phyloP scores from a whole-genome alignment of 306 rosid species.

The Betula pendula region DNA sequence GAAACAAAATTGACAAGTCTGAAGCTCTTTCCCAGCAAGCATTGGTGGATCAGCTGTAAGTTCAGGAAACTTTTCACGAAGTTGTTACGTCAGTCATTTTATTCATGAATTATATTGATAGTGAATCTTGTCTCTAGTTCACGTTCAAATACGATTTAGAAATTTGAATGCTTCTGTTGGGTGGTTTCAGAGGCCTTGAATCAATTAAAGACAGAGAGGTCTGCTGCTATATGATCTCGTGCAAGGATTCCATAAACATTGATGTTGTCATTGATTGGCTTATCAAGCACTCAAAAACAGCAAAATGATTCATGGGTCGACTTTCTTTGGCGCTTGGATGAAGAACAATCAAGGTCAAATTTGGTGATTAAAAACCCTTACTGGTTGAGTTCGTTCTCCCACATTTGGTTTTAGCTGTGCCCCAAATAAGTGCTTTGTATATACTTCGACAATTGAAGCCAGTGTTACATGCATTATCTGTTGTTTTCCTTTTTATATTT shows the following conservation, averaged over 20 bases:
- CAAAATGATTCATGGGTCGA: slow-evolving; percentile 41
- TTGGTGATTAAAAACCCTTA: slow-evolving; percentile 9
- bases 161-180: slow-evolving; percentile 22
- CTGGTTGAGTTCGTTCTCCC: not conserved
- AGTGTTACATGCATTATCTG: slow-evolving; percentile 1
- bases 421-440: slow-evolving; percentile 7
- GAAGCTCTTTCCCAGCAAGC: slow-evolving; percentile 95
- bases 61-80: slow-evolving; percentile 14
- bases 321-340: slow-evolving; percentile 13
- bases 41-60: slow-evolving; percentile 87
- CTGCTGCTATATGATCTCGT: slow-evolving; percentile 93
- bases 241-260: slow-evolving; percentile 95
- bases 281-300: slow-evolving; percentile 87
- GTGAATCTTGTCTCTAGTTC: slow-evolving; percentile 8
- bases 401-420: not conserved
- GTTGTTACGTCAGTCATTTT: slow-evolving; percentile 12
- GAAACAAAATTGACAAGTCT: slow-evolving; percentile 90
- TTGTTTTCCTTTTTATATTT: not conserved
- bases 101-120: not conserved
- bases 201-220: slow-evolving; percentile 77
- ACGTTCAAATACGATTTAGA: slow-evolving; percentile 1
- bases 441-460: not conserved
- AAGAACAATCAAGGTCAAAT: slow-evolving; percentile 5
- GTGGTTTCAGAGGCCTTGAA: slow-evolving; percentile 76
- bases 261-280: slow-evolving; percentile 95